Percentiles rank a stretch among this genome's conserved stretches.
Evolutionary conservation across 1,284 basidiomycete genomes (phyloP).

Genomic region (Thecaphora thlaspeos): DNA sequence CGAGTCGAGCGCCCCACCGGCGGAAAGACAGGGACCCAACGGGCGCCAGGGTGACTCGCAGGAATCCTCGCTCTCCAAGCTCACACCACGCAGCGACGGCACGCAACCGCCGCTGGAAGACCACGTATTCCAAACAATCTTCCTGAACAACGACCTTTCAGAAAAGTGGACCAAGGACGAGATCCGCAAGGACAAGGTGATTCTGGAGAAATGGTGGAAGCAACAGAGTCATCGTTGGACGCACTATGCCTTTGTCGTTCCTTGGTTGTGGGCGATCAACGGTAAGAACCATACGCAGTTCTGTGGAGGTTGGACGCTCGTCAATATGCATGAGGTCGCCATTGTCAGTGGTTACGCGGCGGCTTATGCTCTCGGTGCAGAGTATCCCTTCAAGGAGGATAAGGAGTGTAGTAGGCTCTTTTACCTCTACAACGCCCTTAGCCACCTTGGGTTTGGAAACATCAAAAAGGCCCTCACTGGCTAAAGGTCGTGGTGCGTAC

Average conservation of each 20-base stretch:
- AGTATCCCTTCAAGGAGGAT: conserved; percentile 60
- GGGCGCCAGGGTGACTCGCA: conserved; percentile 31
- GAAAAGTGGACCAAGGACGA: conserved; percentile 64
- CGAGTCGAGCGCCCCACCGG: conserved; percentile 24
- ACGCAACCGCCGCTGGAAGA: conserved; percentile 55
- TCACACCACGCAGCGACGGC: conserved; percentile 12
- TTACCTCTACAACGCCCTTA: conserved; percentile 61
- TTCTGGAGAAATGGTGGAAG: conserved; percentile 67
- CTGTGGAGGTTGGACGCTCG: conserved; percentile 60
- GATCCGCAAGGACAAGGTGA: conserved; percentile 63
- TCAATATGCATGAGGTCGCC: conserved; percentile 66
- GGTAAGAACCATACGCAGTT: conserved; percentile 61
- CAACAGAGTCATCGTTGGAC: conserved; percentile 67
- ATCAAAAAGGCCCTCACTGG: conserved; percentile 27
- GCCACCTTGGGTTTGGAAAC: conserved; percentile 57
- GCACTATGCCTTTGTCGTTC: conserved; percentile 64
- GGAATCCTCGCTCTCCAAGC: conserved; percentile 15
- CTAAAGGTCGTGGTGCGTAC: background rate
- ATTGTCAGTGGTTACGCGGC: conserved; percentile 67
- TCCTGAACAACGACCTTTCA: conserved; percentile 64
- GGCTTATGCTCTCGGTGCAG: conserved; percentile 65
- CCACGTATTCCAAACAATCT: conserved; percentile 70
- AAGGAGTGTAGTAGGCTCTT: conserved; percentile 62
- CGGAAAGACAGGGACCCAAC: conserved; percentile 30
- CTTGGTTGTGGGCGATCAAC: conserved; percentile 68